These are phyloP conservation scores for Pelagomonas calceolata DNA, from an alignment of 108 stramenopile genomes.

Conservation along the genomic window DNA sequence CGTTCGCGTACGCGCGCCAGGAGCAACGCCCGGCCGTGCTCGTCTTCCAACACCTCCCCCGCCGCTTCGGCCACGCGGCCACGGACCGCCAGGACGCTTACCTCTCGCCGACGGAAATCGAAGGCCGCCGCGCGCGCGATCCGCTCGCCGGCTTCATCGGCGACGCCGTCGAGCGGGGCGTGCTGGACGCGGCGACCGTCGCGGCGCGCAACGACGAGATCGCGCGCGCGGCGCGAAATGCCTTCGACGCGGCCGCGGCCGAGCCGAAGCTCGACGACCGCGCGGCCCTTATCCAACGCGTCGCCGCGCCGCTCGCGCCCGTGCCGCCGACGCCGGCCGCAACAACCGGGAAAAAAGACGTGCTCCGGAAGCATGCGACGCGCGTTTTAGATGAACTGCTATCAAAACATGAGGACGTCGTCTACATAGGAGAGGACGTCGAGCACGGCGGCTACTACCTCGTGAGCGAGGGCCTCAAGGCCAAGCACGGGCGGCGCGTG, in stretches of 20 bases:
- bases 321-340: slow-evolving; percentile 6
- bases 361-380: slow-evolving; percentile 74
- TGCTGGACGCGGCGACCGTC: slow-evolving; percentile 19
- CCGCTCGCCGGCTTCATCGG: slow-evolving; percentile 39
- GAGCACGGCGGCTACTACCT: slow-evolving; percentile 75
- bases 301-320: slow-evolving; percentile 39
- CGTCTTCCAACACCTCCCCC: slow-evolving; percentile 42
- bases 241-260: slow-evolving; percentile 47
- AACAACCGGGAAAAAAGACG: slow-evolving; percentile 35
- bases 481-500: slow-evolving; percentile 40
- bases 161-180: slow-evolving; percentile 44
- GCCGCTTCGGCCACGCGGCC: slow-evolving; percentile 77
- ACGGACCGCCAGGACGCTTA: slow-evolving; percentile 69
- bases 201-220: neutral
- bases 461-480: slow-evolving; percentile 59
- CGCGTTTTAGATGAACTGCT: slow-evolving; percentile 50
- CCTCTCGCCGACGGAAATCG: slow-evolving; percentile 32
- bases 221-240: slow-evolving; percentile 2
- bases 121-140: slow-evolving; percentile 32
- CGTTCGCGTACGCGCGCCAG: slow-evolving; percentile 45
- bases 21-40: slow-evolving; percentile 49
- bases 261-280: slow-evolving; percentile 59
- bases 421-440: slow-evolving; percentile 75
- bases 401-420: slow-evolving; percentile 36
- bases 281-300: slow-evolving; percentile 48